Base-by-base conservation (phyloP, 2,329 filamentous ascomycete genomes). In the Aspergillus caelatus region DNA sequence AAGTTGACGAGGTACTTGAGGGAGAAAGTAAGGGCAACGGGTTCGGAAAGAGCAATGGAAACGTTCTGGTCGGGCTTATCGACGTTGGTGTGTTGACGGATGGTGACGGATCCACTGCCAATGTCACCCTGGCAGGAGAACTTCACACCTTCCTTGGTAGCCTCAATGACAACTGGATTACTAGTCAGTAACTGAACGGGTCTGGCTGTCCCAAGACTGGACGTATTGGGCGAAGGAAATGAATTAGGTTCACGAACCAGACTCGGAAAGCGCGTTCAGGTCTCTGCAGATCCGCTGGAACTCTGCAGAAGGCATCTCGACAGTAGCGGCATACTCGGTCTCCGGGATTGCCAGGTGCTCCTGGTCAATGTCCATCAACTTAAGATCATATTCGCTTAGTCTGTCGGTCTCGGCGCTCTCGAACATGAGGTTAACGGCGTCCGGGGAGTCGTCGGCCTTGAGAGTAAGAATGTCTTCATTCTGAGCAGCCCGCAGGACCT, bases 301-400 rank as follows among this genome's bases (percentile, higher is more conserved):
- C 82, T 99, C 95, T 55, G 84, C 79, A 39, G 91, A 88, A 16
- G 95, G 94, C 92, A 99, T 93, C 60, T 87, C 84, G 68, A 99
- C 92, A 21, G 91, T 95, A 55, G 95, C 91, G 45, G 93, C 91
- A 77, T 99, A 99, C 75, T 99, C 95, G n/a, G 96, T 99, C 74
- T 99, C 94, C 19, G 95, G 95, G 73, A 99, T 99, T 67, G 95
- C 95, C 81, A 99, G 84, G 80, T 99, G 95, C 86, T 99, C 95
- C 84, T 99, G 96, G 82, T 99, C 95, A 80, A 99, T 99, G 79
- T 99, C 95, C 95, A 99, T 99, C 79, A 99, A 89, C 87, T 99
- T 99, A 82, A 99, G 91, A 81, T 99, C 95, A 80, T 99, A 99
- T 85, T 99, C 96, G 87, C 92, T 96, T 77, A 99, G 88, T 70